phyloP scores from a whole-genome alignment of 2,329 filamentous ascomycete genomes.

The Monilinia laxa region DNA sequence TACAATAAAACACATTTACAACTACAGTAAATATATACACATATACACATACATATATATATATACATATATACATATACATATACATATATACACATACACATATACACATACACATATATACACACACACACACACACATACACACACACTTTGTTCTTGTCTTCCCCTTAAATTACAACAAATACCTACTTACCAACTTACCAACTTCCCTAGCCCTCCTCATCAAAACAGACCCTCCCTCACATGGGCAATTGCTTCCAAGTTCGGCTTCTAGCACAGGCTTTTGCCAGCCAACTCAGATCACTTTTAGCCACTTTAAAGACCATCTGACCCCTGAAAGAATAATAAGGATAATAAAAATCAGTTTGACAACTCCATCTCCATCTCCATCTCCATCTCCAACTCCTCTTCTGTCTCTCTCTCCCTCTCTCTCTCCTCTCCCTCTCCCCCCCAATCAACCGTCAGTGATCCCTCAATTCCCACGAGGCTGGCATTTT shows the following conservation, averaged over 20 bases:
- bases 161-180: no score
- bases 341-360: not conserved
- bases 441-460: not conserved
- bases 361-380: not conserved
- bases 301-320: not conserved
- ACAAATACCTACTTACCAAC: not conserved
- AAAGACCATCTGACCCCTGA: slow-evolving; percentile 7
- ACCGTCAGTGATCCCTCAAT: slow-evolving; percentile 2
- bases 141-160: no score
- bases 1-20: no score
- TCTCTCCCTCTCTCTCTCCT: not conserved
- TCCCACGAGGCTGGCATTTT: slow-evolving; percentile 11
- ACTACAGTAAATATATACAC: no score
- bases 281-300: no score
- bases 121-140: no score
- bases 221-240: not conserved
- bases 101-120: no score
- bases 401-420: not conserved
- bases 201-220: not conserved
- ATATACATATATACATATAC: no score
- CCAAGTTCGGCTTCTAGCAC: no score
- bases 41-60: no score
- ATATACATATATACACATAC: no score
- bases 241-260: not conserved
- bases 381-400: not conserved